These are phyloP conservation scores for Collariella sp. DNA, from an alignment of 495 filamentous ascomycete genomes.

Conservation along the genomic window DNA sequence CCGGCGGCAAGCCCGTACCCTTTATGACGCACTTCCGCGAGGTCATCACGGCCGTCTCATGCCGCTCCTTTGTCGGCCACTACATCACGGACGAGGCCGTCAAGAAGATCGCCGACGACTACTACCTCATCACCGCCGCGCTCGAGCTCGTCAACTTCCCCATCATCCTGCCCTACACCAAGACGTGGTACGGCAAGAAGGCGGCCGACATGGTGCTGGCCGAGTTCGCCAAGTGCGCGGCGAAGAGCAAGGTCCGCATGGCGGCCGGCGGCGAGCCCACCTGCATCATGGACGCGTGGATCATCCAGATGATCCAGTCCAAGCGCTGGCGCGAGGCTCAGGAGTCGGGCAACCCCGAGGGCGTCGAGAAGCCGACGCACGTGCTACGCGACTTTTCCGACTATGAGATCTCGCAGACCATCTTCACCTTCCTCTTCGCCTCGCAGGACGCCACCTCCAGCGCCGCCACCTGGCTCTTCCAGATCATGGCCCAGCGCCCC, in stretches of 20 bases:
- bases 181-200: constrained; percentile 96
- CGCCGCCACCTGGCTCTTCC: constrained; percentile 90
- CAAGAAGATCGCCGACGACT: constrained; percentile 95
- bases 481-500: constrained; percentile 86
- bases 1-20: constrained; percentile 60
- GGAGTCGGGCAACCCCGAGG: constrained; percentile 56
- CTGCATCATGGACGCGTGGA: constrained; percentile 94
- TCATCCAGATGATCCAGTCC: constrained; percentile 75
- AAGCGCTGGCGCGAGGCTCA: constrained; percentile 64
- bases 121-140: constrained; percentile 90
- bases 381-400: constrained; percentile 82
- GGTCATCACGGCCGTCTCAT: constrained; percentile 89
- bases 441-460: constrained; percentile 95
- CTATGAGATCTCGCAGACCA: constrained; percentile 85
- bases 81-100: constrained; percentile 83
- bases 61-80: constrained; percentile 92
- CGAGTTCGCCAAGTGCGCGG: constrained; percentile 85
- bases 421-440: constrained; percentile 97
- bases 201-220: constrained; percentile 84
- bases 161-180: constrained; percentile 91
- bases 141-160: constrained; percentile 98
- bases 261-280: constrained; percentile 75
- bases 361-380: constrained; percentile 67
- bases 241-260: constrained; percentile 89
- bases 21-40: constrained; percentile 95